phyloP scores from a whole-genome alignment of 2,329 filamentous ascomycete genomes.

The Aspergillus sp. region DNA sequence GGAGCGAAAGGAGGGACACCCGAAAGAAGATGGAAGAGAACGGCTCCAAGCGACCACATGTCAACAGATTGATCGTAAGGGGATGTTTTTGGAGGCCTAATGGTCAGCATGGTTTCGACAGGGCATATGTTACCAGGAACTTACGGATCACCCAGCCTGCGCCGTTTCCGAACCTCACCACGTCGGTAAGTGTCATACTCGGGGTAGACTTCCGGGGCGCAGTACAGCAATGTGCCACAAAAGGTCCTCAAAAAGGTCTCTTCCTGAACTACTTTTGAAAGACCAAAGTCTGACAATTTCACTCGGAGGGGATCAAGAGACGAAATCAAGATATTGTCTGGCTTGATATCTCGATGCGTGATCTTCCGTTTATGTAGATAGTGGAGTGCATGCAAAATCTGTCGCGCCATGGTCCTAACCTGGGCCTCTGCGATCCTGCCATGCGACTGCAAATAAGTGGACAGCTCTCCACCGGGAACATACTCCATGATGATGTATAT shows the following conservation, averaged over 20 bases:
- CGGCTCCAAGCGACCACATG: slow-evolving; percentile 93
- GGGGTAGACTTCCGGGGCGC: slow-evolving; percentile 93
- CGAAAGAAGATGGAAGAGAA: slow-evolving; percentile 84
- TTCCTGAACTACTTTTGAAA: slow-evolving; percentile 91
- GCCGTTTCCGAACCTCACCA: slow-evolving; percentile 63
- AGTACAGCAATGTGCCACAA: slow-evolving; percentile 93
- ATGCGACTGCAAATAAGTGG: slow-evolving; percentile 66
- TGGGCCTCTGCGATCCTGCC: slow-evolving; percentile 67
- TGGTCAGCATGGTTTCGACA: slow-evolving; percentile 21
- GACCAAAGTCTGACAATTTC: slow-evolving; percentile 93
- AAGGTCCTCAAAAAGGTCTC: slow-evolving; percentile 95
- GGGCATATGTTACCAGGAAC: slow-evolving; percentile 19
- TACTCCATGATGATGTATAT: slow-evolving; percentile 98
- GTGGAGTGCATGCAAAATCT: slow-evolving; percentile 74
- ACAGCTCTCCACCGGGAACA: slow-evolving; percentile 79
- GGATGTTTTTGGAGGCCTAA: slow-evolving; percentile 51
- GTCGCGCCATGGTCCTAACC: slow-evolving; percentile 68
- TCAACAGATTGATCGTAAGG: slow-evolving; percentile 92
- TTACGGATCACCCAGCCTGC: slow-evolving; percentile 55
- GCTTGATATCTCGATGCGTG: slow-evolving; percentile 97
- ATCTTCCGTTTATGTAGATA: slow-evolving; percentile 88
- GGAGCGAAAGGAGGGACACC: slow-evolving; percentile 79
- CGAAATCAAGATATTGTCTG: slow-evolving; percentile 90
- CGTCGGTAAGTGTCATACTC: slow-evolving; percentile 69
- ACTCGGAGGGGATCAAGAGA: slow-evolving; percentile 72